phyloP scores from a whole-genome alignment of 805 yeast species.

The Kodamaea lidongshanica region DNA sequence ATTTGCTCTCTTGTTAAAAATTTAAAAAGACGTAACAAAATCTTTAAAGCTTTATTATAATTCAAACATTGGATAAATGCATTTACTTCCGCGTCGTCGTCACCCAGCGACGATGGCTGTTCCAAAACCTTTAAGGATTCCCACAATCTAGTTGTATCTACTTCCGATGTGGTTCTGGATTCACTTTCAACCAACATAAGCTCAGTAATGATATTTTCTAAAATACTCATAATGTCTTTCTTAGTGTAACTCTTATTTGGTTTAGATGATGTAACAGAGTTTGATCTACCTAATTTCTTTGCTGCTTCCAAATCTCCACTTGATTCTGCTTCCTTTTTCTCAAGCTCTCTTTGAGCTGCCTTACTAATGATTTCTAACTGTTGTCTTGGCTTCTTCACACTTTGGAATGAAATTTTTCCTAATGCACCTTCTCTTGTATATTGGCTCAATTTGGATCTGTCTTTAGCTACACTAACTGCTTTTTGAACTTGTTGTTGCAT shows the following conservation, averaged over 20 bases:
- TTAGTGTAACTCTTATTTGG: conserved; percentile 29
- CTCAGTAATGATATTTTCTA: conserved; percentile 74
- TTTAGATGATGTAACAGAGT: conserved; percentile 29
- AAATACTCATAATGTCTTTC: conserved; percentile 50
- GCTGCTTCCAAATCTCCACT: no score
- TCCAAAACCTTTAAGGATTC: conserved; percentile 70
- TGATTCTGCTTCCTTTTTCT: conserved; percentile 22
- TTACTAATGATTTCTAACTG: conserved; percentile 61
- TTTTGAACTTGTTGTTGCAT: conserved; percentile 97
- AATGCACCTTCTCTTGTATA: conserved; percentile 78
- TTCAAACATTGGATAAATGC: conserved; percentile 80
- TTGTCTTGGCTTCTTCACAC: conserved; percentile 82
- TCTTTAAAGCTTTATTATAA: conserved; percentile 81
- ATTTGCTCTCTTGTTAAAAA: conserved; percentile 73
- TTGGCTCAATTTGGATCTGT: conserved; percentile 63
- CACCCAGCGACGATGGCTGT: conserved; percentile 48
- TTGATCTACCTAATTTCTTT: conserved; percentile 24
- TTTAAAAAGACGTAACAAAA: conserved; percentile 82
- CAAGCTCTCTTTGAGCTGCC: conserved; percentile 43
- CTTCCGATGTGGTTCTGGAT: conserved; percentile 29
- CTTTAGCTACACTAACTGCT: conserved; percentile 93
- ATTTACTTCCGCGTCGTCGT: conserved; percentile 45
- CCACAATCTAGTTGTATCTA: conserved; percentile 54
- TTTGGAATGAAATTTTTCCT: conserved; percentile 75
- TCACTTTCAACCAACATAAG: conserved; percentile 74